A percentile compares a stretch with the other conserved stretches of the same genome.
Evolutionary conservation across 768 basidiomycete genomes (phyloP).

Genomic region (Leccinum ochraceum): DNA sequence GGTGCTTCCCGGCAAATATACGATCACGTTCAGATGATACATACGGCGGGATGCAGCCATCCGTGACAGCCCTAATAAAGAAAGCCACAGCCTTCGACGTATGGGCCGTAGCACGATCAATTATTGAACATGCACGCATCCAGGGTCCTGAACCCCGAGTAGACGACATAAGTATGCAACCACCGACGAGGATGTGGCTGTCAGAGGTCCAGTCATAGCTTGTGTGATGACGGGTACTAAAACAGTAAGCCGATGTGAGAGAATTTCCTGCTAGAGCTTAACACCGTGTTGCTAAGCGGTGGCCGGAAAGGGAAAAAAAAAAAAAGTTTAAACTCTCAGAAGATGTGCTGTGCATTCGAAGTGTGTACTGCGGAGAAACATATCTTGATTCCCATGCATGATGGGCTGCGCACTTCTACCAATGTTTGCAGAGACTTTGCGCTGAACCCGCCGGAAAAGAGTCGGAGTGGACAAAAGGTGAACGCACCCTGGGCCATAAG

Average conservation of each 20-base stretch:
- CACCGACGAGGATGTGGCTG: slow-evolving; percentile 1
- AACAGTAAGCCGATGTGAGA: not conserved
- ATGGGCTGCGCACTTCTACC: not conserved
- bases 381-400: not conserved
- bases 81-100: slow-evolving; percentile 13
- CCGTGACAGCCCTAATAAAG: slow-evolving; percentile 15
- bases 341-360: slow-evolving; percentile 1
- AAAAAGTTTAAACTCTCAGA: not conserved
- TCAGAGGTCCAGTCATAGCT: not conserved
- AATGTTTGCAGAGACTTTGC: not conserved
- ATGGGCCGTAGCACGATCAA: slow-evolving; percentile 9
- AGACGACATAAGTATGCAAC: slow-evolving; percentile 6
- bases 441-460: not conserved
- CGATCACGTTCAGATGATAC: slow-evolving; percentile 9
- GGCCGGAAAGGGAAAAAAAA: not conserved
- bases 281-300: not conserved
- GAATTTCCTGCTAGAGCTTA: not conserved
- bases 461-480: not conserved
- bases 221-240: not conserved
- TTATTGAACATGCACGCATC: slow-evolving; percentile 19
- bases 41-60: slow-evolving; percentile 15
- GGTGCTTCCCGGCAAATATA: slow-evolving; percentile 9
- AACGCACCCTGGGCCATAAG: not conserved
- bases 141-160: slow-evolving; percentile 21
- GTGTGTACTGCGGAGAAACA: slow-evolving; percentile 10